Evolutionary conservation across 2,329 filamentous ascomycete genomes (phyloP).

Genomic region (Aspergillus sp.): DNA sequence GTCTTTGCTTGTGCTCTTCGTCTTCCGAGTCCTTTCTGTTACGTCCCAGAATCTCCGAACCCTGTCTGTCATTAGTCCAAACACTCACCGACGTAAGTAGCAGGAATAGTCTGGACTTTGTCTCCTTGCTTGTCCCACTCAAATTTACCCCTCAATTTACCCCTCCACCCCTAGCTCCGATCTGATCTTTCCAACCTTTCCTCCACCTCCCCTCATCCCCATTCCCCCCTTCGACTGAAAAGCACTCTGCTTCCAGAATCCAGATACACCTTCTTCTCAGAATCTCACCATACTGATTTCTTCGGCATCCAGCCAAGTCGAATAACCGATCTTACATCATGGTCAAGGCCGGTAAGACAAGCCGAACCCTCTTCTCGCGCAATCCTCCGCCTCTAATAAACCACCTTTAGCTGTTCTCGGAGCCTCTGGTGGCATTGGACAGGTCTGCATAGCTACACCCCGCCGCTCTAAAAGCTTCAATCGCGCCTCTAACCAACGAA

Average conservation of each 20-base stretch:
- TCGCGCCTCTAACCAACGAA: slow-evolving; percentile 1
- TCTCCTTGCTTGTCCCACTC: slow-evolving; percentile 13
- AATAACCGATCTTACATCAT: slow-evolving; percentile 39
- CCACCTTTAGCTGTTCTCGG: slow-evolving; percentile 73
- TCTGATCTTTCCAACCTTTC: slow-evolving; percentile 9
- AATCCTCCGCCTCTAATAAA: background rate
- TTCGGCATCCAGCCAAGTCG: slow-evolving; percentile 1
- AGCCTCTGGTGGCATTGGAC: slow-evolving; percentile 97
- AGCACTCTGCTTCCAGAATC: too few relatives aligned
- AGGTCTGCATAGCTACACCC: slow-evolving; percentile 62
- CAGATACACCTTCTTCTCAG: too few relatives aligned
- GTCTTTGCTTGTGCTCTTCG: background rate
- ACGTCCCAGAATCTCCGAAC: background rate
- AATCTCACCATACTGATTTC: slow-evolving; percentile 4
- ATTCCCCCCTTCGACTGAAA: too few relatives aligned
- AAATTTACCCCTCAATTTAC: slow-evolving; percentile 21
- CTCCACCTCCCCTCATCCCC: slow-evolving; percentile 7
- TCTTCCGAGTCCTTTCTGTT: background rate
- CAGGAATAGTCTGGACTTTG: slow-evolving; percentile 6
- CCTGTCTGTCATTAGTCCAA: slow-evolving; percentile 1
- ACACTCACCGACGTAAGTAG: slow-evolving; percentile 16
- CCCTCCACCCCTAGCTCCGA: slow-evolving; percentile 14
- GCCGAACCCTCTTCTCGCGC: background rate
- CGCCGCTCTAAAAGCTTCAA: background rate
- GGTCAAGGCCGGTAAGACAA: slow-evolving; percentile 53